Percentiles rank a stretch among this genome's conserved stretches.
Conservation (phyloP, 805 yeast genomes). For the Starmerella tilneyi region DNA sequence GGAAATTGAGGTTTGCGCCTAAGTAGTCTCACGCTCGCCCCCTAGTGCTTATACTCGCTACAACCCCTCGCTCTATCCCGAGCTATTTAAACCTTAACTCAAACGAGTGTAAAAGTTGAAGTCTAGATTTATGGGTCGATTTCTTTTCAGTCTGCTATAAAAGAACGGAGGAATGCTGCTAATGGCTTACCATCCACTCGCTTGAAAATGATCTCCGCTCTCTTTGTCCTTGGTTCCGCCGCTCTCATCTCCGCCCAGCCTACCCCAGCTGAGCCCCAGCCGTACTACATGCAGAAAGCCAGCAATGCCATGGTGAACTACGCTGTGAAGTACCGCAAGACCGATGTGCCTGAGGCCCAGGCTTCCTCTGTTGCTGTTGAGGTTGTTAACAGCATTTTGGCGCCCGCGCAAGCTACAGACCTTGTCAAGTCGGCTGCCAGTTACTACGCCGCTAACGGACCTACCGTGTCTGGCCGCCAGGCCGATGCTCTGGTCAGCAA, state of each 20-base stretch:
- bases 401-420: conserved; percentile 22
- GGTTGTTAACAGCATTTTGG: conserved; percentile 17
- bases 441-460: conserved; percentile 18
- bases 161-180: no score
- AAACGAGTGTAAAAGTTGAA: no score
- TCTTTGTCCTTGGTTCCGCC: conserved; percentile 12
- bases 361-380: conserved; percentile 21
- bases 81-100: no score
- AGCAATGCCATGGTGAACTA: conserved; percentile 19
- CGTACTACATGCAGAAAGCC: conserved; percentile 20
- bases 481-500: conserved; percentile 18
- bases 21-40: no score
- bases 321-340: conserved; percentile 19
- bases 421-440: conserved; percentile 19
- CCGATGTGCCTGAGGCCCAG: conserved; percentile 16
- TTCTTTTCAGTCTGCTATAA: no score
- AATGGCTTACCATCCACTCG: no score
- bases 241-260: conserved; percentile 8
- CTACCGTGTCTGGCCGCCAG: conserved; percentile 15
- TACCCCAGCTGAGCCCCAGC: conserved; percentile 12
- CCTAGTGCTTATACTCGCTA: no score
- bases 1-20: no score
- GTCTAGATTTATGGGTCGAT: no score
- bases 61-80: no score
- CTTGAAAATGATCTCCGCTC: conserved; percentile 13